Evolutionary conservation across 495 filamentous ascomycete species (phyloP).

Genomic region (Hypoxylon lenormandii): DNA sequence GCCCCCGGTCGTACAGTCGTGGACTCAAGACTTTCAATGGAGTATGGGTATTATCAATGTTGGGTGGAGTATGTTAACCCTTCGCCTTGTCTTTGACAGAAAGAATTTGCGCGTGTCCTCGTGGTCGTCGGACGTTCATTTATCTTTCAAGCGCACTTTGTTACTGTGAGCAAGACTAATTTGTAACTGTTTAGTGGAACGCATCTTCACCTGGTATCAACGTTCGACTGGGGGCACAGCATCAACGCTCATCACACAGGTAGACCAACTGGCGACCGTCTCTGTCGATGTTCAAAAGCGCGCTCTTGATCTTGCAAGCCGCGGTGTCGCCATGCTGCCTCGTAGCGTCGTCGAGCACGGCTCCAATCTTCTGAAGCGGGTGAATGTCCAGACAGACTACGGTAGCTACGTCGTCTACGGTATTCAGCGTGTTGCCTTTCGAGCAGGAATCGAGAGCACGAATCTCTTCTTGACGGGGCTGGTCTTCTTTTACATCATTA

Average conservation of each 20-base stretch:
- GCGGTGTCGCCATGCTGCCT: constrained; percentile 64
- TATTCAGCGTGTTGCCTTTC: constrained; percentile 90
- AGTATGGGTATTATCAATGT: constrained; percentile 95
- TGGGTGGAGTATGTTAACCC: constrained; percentile 57
- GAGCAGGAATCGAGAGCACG: constrained; percentile 83
- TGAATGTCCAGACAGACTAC: constrained; percentile 59
- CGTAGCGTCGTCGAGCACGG: constrained; percentile 62
- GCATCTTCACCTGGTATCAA: constrained; percentile 95
- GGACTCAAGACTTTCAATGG: constrained; percentile 99
- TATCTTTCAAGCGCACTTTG: not conserved
- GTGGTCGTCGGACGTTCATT: not conserved
- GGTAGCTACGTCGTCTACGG: constrained; percentile 79
- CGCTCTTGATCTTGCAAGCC: constrained; percentile 58
- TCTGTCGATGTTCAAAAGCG: constrained; percentile 87
- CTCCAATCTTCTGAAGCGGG: constrained; percentile 57
- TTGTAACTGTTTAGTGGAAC: constrained; percentile 67
- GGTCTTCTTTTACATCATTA: constrained; percentile 88
- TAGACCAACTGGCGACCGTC: constrained; percentile 75
- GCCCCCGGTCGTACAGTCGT: constrained; percentile 88
- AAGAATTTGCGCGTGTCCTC: not conserved
- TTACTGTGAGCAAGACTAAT: constrained; percentile 22
- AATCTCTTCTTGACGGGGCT: constrained; percentile 96
- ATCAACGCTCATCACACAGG: constrained; percentile 79
- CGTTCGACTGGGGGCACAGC: constrained; percentile 90
- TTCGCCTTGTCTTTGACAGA: not conserved